Conservation (phyloP, 208 protist species). For the Leishmania lainsoni region DNA sequence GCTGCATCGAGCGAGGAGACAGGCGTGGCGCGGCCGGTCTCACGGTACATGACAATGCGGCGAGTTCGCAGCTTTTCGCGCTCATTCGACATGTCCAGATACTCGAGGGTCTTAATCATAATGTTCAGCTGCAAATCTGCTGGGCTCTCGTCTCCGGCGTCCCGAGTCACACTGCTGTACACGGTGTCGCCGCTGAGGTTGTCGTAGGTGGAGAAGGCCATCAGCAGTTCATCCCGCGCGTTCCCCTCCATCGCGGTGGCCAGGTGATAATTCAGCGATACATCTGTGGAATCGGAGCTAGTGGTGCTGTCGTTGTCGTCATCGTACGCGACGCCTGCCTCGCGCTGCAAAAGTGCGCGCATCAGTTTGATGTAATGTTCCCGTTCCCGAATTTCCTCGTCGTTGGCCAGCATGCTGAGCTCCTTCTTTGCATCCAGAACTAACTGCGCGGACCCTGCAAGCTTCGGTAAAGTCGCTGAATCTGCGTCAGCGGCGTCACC, state of each 20-base stretch:
- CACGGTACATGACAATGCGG: slow-evolving; percentile 35
- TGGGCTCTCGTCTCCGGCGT: slow-evolving; percentile 1
- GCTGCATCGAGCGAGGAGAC: slow-evolving; percentile 25
- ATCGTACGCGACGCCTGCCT: slow-evolving; percentile 43
- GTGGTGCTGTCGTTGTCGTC: slow-evolving; percentile 37
- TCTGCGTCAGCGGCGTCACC: not conserved
- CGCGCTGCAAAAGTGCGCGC: slow-evolving; percentile 42
- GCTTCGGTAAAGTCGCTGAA: not conserved
- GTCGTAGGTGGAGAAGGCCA: slow-evolving; percentile 47
- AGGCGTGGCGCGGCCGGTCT: slow-evolving; percentile 16
- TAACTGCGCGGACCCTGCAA: not conserved
- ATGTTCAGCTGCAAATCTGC: slow-evolving; percentile 34
- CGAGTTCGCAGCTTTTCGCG: slow-evolving; percentile 71
- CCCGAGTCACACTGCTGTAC: not conserved
- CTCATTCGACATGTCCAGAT: slow-evolving; percentile 82
- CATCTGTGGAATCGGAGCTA: slow-evolving; percentile 61
- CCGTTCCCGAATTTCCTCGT: slow-evolving; percentile 42
- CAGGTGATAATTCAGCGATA: slow-evolving; percentile 78
- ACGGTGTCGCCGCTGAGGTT: slow-evolving; percentile 20
- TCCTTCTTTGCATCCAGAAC: not conserved
- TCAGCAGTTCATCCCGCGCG: slow-evolving; percentile 64
- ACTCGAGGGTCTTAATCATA: slow-evolving; percentile 53
- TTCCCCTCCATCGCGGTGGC: slow-evolving; percentile 64
- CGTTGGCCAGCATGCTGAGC: not conserved
- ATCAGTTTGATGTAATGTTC: slow-evolving; percentile 53